Evolutionary conservation across 352 stramenopile genomes (phyloP).

Genomic region (Phytophthora pluvialis): DNA sequence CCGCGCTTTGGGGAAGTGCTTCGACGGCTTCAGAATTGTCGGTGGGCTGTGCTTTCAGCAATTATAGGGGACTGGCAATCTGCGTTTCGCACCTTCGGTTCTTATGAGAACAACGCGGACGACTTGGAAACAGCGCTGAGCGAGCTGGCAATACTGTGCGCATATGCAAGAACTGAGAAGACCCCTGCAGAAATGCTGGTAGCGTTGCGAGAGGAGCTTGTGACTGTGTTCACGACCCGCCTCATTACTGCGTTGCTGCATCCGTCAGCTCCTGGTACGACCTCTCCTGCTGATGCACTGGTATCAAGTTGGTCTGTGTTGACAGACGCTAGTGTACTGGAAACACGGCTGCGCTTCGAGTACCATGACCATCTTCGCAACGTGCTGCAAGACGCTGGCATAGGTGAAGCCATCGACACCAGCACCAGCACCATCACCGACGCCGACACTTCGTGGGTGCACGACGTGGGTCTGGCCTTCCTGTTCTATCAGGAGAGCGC

Average conservation of each 20-base stretch:
- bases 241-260: slow-evolving; percentile 55
- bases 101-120: slow-evolving; percentile 13
- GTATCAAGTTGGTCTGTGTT: slow-evolving; percentile 37
- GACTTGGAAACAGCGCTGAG: slow-evolving; percentile 31
- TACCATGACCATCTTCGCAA: slow-evolving; percentile 65
- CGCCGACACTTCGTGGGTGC: slow-evolving; percentile 42
- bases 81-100: slow-evolving; percentile 20
- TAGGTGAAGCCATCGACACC: slow-evolving; percentile 23
- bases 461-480: slow-evolving; percentile 72
- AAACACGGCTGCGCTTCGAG: slow-evolving; percentile 52
- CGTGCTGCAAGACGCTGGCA: slow-evolving; percentile 45
- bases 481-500: slow-evolving; percentile 76
- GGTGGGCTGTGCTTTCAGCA: slow-evolving; percentile 29
- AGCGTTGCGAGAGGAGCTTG: slow-evolving; percentile 58
- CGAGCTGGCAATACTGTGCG: slow-evolving; percentile 56
- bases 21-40: slow-evolving; percentile 37
- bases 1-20: slow-evolving; percentile 43
- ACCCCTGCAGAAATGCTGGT: slow-evolving; percentile 43
- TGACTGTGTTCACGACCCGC: slow-evolving; percentile 42
- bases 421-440: slow-evolving; percentile 30
- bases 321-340: slow-evolving; percentile 35
- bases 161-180: slow-evolving; percentile 44
- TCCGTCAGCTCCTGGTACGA: slow-evolving; percentile 1
- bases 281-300: slow-evolving; percentile 20
- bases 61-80: slow-evolving; percentile 61